phyloP scores from a whole-genome alignment of 176 grass and related monocot genomes.

The Hordeum marinum region DNA sequence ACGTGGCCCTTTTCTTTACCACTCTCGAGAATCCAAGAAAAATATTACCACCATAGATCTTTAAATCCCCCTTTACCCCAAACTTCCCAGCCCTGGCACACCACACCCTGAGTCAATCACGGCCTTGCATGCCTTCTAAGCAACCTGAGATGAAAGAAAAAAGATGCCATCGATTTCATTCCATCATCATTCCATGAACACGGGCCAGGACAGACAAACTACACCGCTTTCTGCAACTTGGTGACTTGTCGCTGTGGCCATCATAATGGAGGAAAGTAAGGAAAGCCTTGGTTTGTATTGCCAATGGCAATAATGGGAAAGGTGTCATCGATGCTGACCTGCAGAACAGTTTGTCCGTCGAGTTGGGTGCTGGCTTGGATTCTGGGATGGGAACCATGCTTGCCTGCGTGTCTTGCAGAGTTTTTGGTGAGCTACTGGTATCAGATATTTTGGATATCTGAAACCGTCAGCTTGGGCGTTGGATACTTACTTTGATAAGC shows the following conservation, averaged over 20 bases:
- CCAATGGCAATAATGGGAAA: slow-evolving; percentile 25
- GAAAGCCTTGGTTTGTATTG: slow-evolving; percentile 27
- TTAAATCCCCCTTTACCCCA: background rate
- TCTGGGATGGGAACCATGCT: slow-evolving; percentile 8
- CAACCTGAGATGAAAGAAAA: slow-evolving; percentile 26
- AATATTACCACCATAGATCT: background rate
- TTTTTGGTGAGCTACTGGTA: slow-evolving; percentile 5
- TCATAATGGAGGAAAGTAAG: slow-evolving; percentile 17
- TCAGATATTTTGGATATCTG: background rate
- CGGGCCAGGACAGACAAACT: slow-evolving; percentile 9
- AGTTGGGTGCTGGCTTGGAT: slow-evolving; percentile 20
- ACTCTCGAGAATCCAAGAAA: background rate
- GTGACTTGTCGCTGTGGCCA: slow-evolving; percentile 15
- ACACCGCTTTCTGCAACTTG: slow-evolving; percentile 4
- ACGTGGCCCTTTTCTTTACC: background rate
- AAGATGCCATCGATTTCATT: slow-evolving; percentile 32
- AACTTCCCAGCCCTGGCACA: background rate
- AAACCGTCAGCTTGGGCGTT: background rate
- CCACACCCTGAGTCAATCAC: no score
- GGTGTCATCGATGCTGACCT: slow-evolving; percentile 5
- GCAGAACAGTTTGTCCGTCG: slow-evolving; percentile 14
- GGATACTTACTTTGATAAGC: background rate
- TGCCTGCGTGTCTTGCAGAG: background rate
- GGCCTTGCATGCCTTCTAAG: slow-evolving; percentile 46
- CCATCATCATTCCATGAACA: background rate